Conservation (phyloP, 768 basidiomycete genomes). For the Macrolepiota dolichaula region DNA sequence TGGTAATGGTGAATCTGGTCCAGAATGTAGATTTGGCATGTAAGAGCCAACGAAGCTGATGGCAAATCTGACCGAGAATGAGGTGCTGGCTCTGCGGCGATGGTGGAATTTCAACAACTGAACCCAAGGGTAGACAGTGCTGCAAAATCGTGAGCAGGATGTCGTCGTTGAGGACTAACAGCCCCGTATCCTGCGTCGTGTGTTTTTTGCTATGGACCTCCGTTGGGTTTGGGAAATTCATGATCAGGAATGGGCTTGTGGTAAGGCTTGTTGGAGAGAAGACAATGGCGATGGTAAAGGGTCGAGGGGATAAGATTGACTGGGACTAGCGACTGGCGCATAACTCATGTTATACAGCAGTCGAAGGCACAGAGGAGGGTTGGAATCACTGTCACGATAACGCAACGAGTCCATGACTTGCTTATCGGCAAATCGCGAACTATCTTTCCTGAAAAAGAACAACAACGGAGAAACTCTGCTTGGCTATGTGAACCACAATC, state of each 20-base stretch:
- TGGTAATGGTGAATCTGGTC: conserved; percentile 2
- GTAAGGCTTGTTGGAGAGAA: not conserved
- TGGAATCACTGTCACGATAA: conserved; percentile 2
- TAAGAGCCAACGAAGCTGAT: not conserved
- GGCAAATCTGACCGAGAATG: conserved; percentile 4
- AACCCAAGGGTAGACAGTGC: not conserved
- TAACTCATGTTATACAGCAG: conserved; percentile 6
- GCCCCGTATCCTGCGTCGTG: not conserved
- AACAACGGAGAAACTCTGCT: not conserved
- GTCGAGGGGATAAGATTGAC: not conserved
- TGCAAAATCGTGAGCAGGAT: conserved; percentile 1
- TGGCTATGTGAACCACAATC: not conserved
- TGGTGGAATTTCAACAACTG: conserved; percentile 1
- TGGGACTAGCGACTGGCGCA: not conserved
- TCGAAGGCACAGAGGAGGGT: not conserved
- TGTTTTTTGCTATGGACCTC: not conserved
- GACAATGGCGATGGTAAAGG: not conserved
- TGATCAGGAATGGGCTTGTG: not conserved
- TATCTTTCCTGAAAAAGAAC: conserved; percentile 6
- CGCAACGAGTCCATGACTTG: not conserved
- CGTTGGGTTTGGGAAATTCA: not conserved
- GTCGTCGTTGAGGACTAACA: not conserved
- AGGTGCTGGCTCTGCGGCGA: not conserved
- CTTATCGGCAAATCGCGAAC: conserved; percentile 9
- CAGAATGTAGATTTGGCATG: not conserved